Percentiles rank a stretch among this genome's conserved stretches.
Evolutionary conservation across 2,329 filamentous ascomycete genomes (phyloP).

Genomic region (Calonectria hongkongensis): DNA sequence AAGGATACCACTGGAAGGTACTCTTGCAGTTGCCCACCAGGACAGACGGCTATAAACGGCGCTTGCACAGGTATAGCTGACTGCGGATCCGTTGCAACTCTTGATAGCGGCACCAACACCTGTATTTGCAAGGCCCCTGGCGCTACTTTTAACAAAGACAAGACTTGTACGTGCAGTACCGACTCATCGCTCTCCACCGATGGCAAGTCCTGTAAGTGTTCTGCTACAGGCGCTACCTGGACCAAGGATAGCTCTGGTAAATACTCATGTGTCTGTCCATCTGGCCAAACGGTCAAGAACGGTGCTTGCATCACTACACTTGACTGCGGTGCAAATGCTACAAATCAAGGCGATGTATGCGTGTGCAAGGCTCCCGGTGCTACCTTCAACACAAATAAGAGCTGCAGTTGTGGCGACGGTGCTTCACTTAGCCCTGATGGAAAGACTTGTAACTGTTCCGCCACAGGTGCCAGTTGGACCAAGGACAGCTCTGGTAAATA

Average conservation of each 20-base stretch:
- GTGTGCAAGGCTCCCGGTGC: slow-evolving; percentile 1
- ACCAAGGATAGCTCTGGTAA: background rate
- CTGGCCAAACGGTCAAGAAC: background rate
- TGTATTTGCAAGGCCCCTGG: slow-evolving; percentile 7
- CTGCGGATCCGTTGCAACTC: background rate
- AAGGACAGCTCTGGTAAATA: slow-evolving; percentile 2
- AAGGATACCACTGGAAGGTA: background rate
- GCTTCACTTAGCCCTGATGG: background rate
- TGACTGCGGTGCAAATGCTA: background rate
- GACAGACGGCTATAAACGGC: background rate
- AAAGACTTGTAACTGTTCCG: background rate
- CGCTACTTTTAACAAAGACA: background rate
- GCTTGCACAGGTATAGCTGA: background rate
- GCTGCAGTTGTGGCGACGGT: background rate
- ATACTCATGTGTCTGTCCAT: background rate
- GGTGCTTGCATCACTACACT: background rate
- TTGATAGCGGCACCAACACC: background rate
- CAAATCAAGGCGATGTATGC: background rate
- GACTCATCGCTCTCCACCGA: background rate
- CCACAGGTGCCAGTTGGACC: background rate
- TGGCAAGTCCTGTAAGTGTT: slow-evolving; percentile 3
- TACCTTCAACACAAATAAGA: background rate
- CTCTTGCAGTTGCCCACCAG: background rate
- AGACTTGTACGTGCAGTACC: background rate
- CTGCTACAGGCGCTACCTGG: background rate